Evolutionary conservation across 495 filamentous ascomycete species (phyloP).

Genomic region (Neurospora sp.): DNA sequence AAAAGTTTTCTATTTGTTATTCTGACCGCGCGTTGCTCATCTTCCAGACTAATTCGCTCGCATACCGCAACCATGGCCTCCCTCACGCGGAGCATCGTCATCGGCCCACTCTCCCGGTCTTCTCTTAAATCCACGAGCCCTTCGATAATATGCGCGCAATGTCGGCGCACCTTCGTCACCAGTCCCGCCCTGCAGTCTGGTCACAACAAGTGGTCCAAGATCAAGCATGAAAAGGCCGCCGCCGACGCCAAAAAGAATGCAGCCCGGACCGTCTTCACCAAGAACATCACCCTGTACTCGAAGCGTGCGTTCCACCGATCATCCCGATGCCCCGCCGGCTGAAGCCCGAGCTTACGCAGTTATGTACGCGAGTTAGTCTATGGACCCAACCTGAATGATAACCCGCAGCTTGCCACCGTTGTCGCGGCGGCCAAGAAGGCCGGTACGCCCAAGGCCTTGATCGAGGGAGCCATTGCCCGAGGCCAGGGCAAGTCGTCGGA

Average conservation of each 20-base stretch:
- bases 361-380: constrained; percentile 22
- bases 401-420: constrained; percentile 59
- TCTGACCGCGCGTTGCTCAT: neutral
- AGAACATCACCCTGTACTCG: constrained; percentile 42
- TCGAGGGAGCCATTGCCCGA: constrained; percentile 74
- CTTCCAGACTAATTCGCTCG: neutral
- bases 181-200: constrained; percentile 47
- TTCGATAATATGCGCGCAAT: constrained; percentile 32
- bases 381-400: constrained; percentile 62
- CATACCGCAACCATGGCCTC: constrained; percentile 8
- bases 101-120: neutral
- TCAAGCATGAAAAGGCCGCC: constrained; percentile 85
- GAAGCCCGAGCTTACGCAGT: constrained; percentile 4
- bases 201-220: constrained; percentile 90
- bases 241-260: constrained; percentile 53
- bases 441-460: constrained; percentile 70
- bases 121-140: constrained; percentile 3
- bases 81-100: constrained; percentile 3
- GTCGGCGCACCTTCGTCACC: constrained; percentile 42
- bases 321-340: constrained; percentile 2
- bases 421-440: constrained; percentile 78
- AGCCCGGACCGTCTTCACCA: constrained; percentile 32
- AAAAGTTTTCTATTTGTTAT: neutral
- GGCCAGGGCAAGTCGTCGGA: constrained; percentile 71
- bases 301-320: constrained; percentile 30